Base-by-base conservation (phyloP, 306 rosid species). In the Prunus fruticosa region DNA sequence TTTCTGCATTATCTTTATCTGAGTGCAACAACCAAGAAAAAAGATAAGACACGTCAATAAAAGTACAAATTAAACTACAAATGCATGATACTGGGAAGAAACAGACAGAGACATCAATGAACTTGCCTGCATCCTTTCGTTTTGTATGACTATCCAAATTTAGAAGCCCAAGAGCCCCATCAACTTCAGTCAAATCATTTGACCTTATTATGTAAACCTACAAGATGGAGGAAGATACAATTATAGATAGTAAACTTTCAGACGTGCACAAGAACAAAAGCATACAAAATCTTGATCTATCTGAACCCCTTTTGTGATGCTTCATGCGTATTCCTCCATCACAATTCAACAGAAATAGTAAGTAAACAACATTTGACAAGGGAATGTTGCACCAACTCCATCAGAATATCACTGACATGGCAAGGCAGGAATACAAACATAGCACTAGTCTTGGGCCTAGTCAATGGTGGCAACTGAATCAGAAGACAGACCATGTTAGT, bases 161-260 rank as follows among this genome's bases (percentile, higher is more conserved):
- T 41, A 78, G 75, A 53, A 76, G 84, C 28, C 82, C 76, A 78
- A 80, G 87, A 58, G 88, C 82, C 46, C 93, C 96, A 57, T 91
- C 94, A 70, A 78, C 80, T 83, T 91, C 97, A 30, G 79, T 79
- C 45, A 76, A 71, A 73, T 77, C 85, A 74, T 82, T 86, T 53
- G 91, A 85, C 82, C 91, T 86, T 72, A 81, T 78, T 64, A 93
- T 83, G 74, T 82, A 86, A 78, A 90, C 94, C 98, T 93, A 79
- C 79, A 75, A 72, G 30, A 73, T 19, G 30, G n/a, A 46, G 28
- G 41, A 78, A 63, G 43, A 30, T 63, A 63, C 6, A 14, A 32
- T 16, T 30, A 14, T 23, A 63, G 22, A 30, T 6, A 63, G 67
- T 18, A 63, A 63, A 30, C 41, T 28, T 62, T 25, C 45, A 22